A percentile compares a stretch with the other conserved stretches of the same genome.
These are phyloP conservation scores for Diaporthe helianthi DNA, from an alignment of 2,329 filamentous ascomycete genomes.

Conservation along the genomic window DNA sequence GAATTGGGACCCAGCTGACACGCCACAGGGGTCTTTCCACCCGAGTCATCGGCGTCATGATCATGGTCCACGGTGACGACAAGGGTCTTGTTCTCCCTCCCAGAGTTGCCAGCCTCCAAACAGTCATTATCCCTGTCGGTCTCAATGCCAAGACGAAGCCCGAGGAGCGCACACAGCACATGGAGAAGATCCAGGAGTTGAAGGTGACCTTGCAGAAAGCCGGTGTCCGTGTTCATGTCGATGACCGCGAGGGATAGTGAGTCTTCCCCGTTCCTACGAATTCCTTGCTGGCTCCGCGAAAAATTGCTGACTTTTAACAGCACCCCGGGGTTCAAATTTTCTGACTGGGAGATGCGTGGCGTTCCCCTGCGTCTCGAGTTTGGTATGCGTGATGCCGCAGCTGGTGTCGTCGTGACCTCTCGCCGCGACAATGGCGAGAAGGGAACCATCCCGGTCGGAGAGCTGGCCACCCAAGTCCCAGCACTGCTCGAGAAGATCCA, in stretches of 20 bases:
- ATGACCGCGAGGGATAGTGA: constrained; percentile 82
- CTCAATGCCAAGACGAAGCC: constrained; percentile 86
- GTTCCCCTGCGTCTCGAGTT: constrained; percentile 94
- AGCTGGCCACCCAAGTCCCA: constrained; percentile 76
- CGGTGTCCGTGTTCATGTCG: constrained; percentile 79
- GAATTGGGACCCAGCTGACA: neutral
- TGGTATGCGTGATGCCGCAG: constrained; percentile 88
- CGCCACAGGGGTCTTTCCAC: constrained; percentile 77
- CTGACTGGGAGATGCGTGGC: constrained; percentile 97
- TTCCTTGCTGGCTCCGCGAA: neutral
- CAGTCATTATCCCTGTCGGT: constrained; percentile 88
- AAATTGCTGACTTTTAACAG: neutral
- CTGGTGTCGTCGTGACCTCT: neutral
- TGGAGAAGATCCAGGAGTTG: constrained; percentile 77
- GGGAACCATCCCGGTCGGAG: constrained; percentile 76
- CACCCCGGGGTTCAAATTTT: constrained; percentile 97
- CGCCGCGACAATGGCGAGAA: constrained; percentile 90
- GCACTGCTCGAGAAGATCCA: constrained; percentile 90
- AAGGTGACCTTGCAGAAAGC: constrained; percentile 72
- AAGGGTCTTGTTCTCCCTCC: constrained; percentile 94
- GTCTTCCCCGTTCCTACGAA: neutral
- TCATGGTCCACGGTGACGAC: constrained; percentile 97
- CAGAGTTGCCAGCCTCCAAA: constrained; percentile 84
- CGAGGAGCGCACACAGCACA: constrained; percentile 79
- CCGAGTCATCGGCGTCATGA: constrained; percentile 97